These are phyloP conservation scores for Yarrowia deformans DNA, from an alignment of 805 yeast species.

Conservation along the genomic window DNA sequence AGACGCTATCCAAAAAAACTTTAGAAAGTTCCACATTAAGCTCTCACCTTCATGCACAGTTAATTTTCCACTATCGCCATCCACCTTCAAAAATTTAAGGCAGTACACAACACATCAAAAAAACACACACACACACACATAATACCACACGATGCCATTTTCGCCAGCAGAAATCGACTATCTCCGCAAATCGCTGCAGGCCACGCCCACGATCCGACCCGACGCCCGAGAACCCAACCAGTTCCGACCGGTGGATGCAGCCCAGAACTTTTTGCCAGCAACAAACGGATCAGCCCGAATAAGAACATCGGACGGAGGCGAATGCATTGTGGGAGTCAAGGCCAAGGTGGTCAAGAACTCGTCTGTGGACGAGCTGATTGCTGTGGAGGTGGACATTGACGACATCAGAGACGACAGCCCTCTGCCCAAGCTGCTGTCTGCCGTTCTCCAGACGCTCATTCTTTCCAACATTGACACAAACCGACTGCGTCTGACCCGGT, in stretches of 20 bases:
- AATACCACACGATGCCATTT: conserved; percentile 46
- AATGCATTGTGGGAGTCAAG: conserved; percentile 90
- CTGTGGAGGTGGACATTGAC: conserved; percentile 72
- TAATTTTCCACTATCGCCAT: conserved; percentile 31
- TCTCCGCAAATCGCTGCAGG: conserved; percentile 72
- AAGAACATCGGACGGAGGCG: conserved; percentile 86
- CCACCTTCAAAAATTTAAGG: not conserved
- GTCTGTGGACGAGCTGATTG: conserved; percentile 60
- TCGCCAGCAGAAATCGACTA: conserved; percentile 58
- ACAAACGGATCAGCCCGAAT: conserved; percentile 94
- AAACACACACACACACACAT: not conserved
- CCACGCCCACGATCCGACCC: conserved; percentile 73
- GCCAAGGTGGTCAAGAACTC: conserved; percentile 69
- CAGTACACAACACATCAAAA: not conserved
- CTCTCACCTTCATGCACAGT: conserved; percentile 5
- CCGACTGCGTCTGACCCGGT: conserved; percentile 65
- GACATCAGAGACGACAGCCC: conserved; percentile 83
- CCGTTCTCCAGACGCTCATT: conserved; percentile 59
- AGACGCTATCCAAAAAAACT: conserved; percentile 4
- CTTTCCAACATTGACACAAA: conserved; percentile 49
- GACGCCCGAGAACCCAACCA: conserved; percentile 81
- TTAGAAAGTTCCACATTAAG: conserved; percentile 9
- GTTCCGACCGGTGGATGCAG: conserved; percentile 86
- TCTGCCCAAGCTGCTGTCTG: conserved; percentile 65
- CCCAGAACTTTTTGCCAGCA: conserved; percentile 78